A percentile compares a stretch with the other conserved stretches of the same genome.
Conservation (phyloP, 2,329 filamentous ascomycete species). For the Fusarium nematophilum region DNA sequence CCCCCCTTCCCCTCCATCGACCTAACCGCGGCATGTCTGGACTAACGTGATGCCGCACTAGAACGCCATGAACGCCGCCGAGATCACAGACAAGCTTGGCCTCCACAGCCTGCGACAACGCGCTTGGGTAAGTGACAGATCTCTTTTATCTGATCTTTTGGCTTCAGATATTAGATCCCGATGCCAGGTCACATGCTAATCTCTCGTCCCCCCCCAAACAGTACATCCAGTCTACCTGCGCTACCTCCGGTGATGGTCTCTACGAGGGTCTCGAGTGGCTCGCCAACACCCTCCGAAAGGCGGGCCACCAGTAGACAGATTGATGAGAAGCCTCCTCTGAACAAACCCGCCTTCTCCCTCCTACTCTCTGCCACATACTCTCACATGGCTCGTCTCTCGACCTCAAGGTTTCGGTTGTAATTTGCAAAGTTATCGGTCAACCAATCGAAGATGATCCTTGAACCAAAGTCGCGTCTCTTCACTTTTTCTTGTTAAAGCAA, state of each 20-base stretch:
- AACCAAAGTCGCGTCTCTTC: constrained; percentile 48
- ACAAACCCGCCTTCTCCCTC: constrained; percentile 49
- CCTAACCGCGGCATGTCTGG: constrained; percentile 10
- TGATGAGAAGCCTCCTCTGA: constrained; percentile 48
- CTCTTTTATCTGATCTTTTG: constrained; percentile 16
- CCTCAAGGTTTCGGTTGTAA: constrained; percentile 67
- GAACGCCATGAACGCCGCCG: constrained; percentile 99
- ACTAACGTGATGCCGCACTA: constrained; percentile 53
- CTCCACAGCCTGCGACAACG: constrained; percentile 99
- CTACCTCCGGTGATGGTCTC: constrained; percentile 98
- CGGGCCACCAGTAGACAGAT: constrained; percentile 69
- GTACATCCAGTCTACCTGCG: constrained; percentile 99
- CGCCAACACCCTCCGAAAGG: constrained; percentile 84
- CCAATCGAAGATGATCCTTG: constrained; percentile 66
- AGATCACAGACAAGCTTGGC: constrained; percentile 99
- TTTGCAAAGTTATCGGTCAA: constrained; percentile 65
- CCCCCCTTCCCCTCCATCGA: constrained; percentile 5
- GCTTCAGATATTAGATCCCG: not conserved
- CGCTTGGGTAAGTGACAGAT: constrained; percentile 85
- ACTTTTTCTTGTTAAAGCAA: constrained; percentile 43
- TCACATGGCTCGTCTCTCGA: constrained; percentile 54
- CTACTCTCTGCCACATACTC: constrained; percentile 55
- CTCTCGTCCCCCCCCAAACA: constrained; percentile 50
- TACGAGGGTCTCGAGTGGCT: constrained; percentile 99
- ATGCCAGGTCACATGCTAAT: constrained; percentile 36